A percentile compares a stretch with the other conserved stretches of the same genome.
Evolutionary conservation across 257 asterid genomes (phyloP).

Genomic region (Solanum pimpinellifolium): DNA sequence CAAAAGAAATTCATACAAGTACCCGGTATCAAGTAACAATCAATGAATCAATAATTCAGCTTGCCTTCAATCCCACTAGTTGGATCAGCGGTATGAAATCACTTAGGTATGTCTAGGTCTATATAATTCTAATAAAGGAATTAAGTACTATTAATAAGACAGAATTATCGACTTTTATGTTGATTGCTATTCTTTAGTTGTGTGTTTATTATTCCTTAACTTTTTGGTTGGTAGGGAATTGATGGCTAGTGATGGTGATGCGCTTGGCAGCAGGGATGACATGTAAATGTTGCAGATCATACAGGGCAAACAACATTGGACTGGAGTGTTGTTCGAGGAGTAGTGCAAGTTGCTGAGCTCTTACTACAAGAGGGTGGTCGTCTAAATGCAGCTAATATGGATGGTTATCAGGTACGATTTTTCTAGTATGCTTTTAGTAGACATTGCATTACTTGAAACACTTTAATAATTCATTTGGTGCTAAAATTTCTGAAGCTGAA

Average conservation of each 20-base stretch:
- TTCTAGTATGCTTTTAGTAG: not conserved
- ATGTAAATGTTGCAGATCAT: conserved; percentile 80
- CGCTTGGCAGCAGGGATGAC: conserved; percentile 78
- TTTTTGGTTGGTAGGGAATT: conserved; percentile 5
- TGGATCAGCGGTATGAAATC: not conserved
- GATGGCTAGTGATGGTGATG: not conserved
- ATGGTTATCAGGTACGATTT: conserved; percentile 83
- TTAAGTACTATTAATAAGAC: not conserved
- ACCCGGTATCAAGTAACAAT: not conserved
- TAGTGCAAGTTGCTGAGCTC: conserved; percentile 85
- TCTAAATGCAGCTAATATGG: conserved; percentile 61
- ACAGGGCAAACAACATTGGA: conserved; percentile 95
- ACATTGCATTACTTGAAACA: not conserved
- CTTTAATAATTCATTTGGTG: not conserved
- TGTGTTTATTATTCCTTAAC: not conserved
- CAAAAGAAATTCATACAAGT: too few species aligned
- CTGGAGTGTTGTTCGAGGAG: conserved; percentile 98
- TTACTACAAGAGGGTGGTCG: conserved; percentile 92
- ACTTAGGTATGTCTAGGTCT: not conserved
- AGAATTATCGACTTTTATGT: not conserved
- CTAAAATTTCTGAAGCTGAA: not conserved
- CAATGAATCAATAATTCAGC: not conserved
- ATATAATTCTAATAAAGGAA: not conserved
- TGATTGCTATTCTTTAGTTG: not conserved
- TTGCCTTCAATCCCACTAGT: not conserved